A percentile compares a stretch with the other conserved stretches of the same genome.
phyloP scores from a whole-genome alignment of 2,329 filamentous ascomycete genomes.

The Parasarocladium wereldwijsianum region DNA sequence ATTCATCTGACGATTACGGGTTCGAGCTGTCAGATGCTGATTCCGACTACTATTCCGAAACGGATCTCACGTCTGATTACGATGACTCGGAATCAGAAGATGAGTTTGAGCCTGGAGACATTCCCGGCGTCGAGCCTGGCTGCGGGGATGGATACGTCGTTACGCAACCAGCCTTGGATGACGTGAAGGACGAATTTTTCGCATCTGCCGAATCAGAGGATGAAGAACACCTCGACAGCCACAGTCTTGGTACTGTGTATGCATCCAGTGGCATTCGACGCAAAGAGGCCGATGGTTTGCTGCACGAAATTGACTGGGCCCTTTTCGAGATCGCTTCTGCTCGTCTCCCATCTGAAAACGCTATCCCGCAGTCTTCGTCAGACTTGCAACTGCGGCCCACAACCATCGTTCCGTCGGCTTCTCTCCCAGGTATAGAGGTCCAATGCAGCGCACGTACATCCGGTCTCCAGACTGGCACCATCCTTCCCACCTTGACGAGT shows the following conservation, averaged over 20 bases:
- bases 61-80: constrained; percentile 37
- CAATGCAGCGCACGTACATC: constrained; percentile 83
- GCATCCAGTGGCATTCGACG: constrained; percentile 82
- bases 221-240: constrained; percentile 71
- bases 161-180: constrained; percentile 83
- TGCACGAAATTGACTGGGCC: constrained; percentile 94
- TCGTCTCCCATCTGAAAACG: constrained; percentile 57
- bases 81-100: constrained; percentile 38
- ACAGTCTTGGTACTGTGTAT: constrained; percentile 68
- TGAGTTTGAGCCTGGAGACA: constrained; percentile 54
- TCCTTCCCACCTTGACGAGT: constrained; percentile 63
- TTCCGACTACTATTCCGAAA: constrained; percentile 36
- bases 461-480: constrained; percentile 64
- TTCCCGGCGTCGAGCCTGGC: constrained; percentile 59
- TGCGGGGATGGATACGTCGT: constrained; percentile 67
- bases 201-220: constrained; percentile 56
- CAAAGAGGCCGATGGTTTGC: constrained; percentile 52
- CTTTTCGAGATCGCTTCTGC: constrained; percentile 66
- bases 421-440: constrained; percentile 61
- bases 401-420: constrained; percentile 41
- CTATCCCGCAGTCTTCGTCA: constrained; percentile 33
- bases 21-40: constrained; percentile 50
- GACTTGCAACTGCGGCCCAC: constrained; percentile 33
- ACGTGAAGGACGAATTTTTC: constrained; percentile 72
- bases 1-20: constrained; percentile 42